Percentiles rank a stretch among this genome's conserved stretches.
These are phyloP conservation scores for Conringia planisiliqua DNA, from an alignment of 345 rosid genomes.

Conservation along the genomic window DNA sequence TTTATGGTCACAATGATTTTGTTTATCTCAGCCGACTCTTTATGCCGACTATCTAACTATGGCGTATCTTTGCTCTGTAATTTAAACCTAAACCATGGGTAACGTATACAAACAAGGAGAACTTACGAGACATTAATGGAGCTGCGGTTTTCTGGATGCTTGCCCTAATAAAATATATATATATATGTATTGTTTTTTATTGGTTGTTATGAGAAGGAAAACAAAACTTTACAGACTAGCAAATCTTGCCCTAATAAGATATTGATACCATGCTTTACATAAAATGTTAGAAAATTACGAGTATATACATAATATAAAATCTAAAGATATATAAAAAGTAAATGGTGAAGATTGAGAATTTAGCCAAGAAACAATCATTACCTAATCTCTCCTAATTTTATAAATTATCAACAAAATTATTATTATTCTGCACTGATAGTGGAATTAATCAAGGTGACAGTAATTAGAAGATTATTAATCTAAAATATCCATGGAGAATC, in stretches of 20 bases:
- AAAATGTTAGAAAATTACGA: neutral
- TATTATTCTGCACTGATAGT: slow-evolving; percentile 2
- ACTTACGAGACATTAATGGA: neutral
- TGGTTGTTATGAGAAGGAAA: neutral
- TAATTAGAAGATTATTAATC: neutral
- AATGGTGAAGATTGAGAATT: neutral
- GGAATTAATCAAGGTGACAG: slow-evolving; percentile 18
- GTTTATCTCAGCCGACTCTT: neutral
- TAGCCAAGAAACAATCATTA: neutral
- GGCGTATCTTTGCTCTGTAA: neutral
- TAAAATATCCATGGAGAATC: neutral
- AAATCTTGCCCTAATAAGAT: neutral
- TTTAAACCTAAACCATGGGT: neutral
- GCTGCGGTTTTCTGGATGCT: neutral
- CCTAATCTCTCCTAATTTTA: neutral
- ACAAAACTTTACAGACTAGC: neutral
- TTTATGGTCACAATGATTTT: neutral
- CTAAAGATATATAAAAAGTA: neutral
- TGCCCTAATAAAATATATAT: neutral
- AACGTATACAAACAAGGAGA: neutral
- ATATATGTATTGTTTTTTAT: neutral
- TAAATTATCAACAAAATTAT: neutral
- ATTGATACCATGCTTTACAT: slow-evolving; percentile 1
- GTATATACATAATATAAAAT: neutral
- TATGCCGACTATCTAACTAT: neutral